These are phyloP conservation scores for Fusarium anguioides DNA, from an alignment of 2,329 filamentous ascomycete species.

Conservation along the genomic window DNA sequence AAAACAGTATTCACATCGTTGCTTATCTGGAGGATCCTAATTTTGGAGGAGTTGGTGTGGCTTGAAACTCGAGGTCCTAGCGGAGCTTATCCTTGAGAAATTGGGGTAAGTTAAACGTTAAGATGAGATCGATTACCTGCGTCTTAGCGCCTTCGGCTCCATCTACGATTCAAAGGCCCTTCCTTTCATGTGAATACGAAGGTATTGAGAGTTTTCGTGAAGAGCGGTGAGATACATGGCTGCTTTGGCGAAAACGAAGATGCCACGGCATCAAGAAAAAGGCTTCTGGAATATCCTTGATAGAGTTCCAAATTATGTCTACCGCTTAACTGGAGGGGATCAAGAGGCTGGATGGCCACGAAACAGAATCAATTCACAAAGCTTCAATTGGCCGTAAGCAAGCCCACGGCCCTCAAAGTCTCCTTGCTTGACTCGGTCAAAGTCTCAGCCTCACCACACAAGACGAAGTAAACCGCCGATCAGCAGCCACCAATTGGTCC, in stretches of 20 bases:
- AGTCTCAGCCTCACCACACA: slow-evolving; percentile 20
- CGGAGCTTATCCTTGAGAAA: background rate
- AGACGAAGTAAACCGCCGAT: slow-evolving; percentile 1
- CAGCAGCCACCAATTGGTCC: slow-evolving; percentile 1
- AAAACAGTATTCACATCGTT: background rate
- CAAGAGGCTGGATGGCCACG: background rate
- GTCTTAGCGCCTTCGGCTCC: background rate
- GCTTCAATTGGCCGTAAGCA: background rate
- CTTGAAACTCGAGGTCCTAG: background rate
- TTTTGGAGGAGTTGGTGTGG: background rate
- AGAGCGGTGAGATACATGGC: background rate
- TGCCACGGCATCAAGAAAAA: background rate
- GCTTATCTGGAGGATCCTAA: background rate
- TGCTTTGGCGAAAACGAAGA: background rate
- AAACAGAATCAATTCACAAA: background rate
- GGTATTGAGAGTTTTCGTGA: background rate
- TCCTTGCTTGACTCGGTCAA: slow-evolving; percentile 15
- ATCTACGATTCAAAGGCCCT: background rate
- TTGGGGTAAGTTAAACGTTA: background rate
- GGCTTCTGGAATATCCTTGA: background rate
- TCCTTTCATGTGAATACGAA: background rate
- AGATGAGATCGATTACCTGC: background rate
- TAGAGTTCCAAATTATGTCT: background rate
- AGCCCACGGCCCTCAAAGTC: background rate
- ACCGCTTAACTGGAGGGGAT: background rate